These are phyloP conservation scores for Capillidium heterosporum DNA, from an alignment of 371 early-diverging fungal genomes.

Conservation along the genomic window DNA sequence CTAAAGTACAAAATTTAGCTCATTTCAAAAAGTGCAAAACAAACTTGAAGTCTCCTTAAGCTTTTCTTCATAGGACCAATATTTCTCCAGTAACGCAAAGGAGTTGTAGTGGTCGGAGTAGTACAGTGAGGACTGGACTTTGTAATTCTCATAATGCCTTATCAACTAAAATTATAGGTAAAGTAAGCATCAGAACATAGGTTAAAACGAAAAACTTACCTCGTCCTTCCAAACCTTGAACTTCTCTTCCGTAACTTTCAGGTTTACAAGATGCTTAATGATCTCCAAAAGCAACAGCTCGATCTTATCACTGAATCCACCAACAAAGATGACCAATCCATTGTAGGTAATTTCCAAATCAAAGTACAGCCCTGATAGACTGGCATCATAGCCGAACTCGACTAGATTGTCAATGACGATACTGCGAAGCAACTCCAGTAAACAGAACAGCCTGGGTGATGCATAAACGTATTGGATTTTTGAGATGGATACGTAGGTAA, in stretches of 20 bases:
- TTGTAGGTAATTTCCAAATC: slow-evolving; percentile 42
- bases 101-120: not conserved
- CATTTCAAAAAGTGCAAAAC: not conserved
- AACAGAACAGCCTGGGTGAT: slow-evolving; percentile 22
- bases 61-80: not conserved
- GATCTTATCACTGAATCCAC: slow-evolving; percentile 77
- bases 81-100: not conserved
- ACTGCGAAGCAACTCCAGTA: slow-evolving; percentile 45
- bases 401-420: slow-evolving; percentile 61
- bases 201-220: slow-evolving; percentile 3
- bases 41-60: not conserved
- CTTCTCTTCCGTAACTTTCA: slow-evolving; percentile 38
- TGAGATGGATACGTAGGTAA: slow-evolving; percentile 14
- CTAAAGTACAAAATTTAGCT: not conserved
- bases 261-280: slow-evolving; percentile 38
- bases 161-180: no score
- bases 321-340: slow-evolving; percentile 44
- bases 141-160: no score
- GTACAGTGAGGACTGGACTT: no score
- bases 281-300: slow-evolving; percentile 46
- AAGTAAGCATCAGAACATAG: not conserved
- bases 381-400: slow-evolving; percentile 75
- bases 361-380: slow-evolving; percentile 64
- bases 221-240: slow-evolving; percentile 60
- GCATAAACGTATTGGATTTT: slow-evolving; percentile 8